phyloP scores from a whole-genome alignment of 768 basidiomycete species.

The Jaapia argillacea region DNA sequence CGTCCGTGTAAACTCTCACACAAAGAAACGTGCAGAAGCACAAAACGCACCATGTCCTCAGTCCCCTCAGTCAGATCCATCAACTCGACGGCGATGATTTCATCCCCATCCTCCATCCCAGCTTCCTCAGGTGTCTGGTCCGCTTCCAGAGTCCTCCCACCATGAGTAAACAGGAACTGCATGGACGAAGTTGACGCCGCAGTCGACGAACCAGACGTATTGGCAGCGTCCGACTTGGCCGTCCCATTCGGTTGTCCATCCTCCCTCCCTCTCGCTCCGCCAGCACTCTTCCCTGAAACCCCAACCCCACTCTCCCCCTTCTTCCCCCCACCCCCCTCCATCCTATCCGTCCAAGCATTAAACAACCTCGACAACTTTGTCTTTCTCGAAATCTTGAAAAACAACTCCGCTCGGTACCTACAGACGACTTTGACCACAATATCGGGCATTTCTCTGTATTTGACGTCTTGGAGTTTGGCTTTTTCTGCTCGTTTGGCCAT shows the following conservation, averaged over 20 bases:
- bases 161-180: slow-evolving; percentile 82
- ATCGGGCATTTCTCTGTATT: slow-evolving; percentile 81
- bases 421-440: slow-evolving; percentile 85
- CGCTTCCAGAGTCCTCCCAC: slow-evolving; percentile 67
- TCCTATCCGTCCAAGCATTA: slow-evolving; percentile 82
- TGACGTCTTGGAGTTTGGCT: slow-evolving; percentile 68
- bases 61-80: slow-evolving; percentile 79
- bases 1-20: neutral
- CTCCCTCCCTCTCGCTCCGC: too few species aligned
- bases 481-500: slow-evolving; percentile 74
- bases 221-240: slow-evolving; percentile 39
- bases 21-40: neutral
- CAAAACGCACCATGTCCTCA: slow-evolving; percentile 49
- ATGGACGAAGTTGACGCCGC: slow-evolving; percentile 39
- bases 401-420: slow-evolving; percentile 82
- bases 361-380: slow-evolving; percentile 78
- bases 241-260: slow-evolving; percentile 28
- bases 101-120: slow-evolving; percentile 82
- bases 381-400: slow-evolving; percentile 90
- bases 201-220: slow-evolving; percentile 20
- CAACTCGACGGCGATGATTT: slow-evolving; percentile 82
- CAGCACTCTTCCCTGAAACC: slow-evolving; percentile 11
- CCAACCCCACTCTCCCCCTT: slow-evolving; percentile 22
- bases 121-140: slow-evolving; percentile 82
- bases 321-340: slow-evolving; percentile 45